phyloP scores from a whole-genome alignment of 2,329 filamentous ascomycete species.

The Claviceps spartinae region DNA sequence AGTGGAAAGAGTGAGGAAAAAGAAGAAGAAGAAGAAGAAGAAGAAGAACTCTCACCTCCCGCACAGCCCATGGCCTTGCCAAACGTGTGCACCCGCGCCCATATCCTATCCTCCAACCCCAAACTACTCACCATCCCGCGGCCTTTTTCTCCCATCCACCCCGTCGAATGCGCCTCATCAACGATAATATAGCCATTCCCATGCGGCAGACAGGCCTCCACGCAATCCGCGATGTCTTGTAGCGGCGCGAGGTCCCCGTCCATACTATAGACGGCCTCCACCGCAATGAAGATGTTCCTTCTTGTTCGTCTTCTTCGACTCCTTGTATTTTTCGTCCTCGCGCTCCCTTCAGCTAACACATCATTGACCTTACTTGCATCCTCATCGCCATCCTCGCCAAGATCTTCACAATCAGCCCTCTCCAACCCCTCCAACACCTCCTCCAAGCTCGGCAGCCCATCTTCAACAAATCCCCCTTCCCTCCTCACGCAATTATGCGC shows the following conservation, averaged over 20 bases:
- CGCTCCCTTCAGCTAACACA: slow-evolving; percentile 8
- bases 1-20: too few relatives aligned
- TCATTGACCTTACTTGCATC: slow-evolving; percentile 24
- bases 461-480: background rate
- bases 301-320: slow-evolving; percentile 11
- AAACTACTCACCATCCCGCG: slow-evolving; percentile 44
- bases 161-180: slow-evolving; percentile 56
- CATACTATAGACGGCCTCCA: slow-evolving; percentile 71
- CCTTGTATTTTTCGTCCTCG: slow-evolving; percentile 5
- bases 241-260: slow-evolving; percentile 63
- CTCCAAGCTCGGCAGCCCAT: slow-evolving; percentile 12
- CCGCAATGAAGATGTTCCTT: slow-evolving; percentile 54
- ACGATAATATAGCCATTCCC: slow-evolving; percentile 51
- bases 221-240: slow-evolving; percentile 40
- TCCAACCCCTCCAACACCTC: slow-evolving; percentile 18
- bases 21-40: too few relatives aligned
- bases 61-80: slow-evolving; percentile 55
- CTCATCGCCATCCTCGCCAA: slow-evolving; percentile 20
- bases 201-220: slow-evolving; percentile 39
- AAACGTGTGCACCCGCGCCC: slow-evolving; percentile 49
- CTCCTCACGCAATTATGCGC: slow-evolving; percentile 38
- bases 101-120: slow-evolving; percentile 41
- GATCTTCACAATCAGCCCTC: slow-evolving; percentile 15
- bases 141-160: slow-evolving; percentile 42
- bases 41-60: slow-evolving; percentile 42